Conservation (phyloP, 2,329 filamentous ascomycete species). For the Penicillium sclerotigenum region DNA sequence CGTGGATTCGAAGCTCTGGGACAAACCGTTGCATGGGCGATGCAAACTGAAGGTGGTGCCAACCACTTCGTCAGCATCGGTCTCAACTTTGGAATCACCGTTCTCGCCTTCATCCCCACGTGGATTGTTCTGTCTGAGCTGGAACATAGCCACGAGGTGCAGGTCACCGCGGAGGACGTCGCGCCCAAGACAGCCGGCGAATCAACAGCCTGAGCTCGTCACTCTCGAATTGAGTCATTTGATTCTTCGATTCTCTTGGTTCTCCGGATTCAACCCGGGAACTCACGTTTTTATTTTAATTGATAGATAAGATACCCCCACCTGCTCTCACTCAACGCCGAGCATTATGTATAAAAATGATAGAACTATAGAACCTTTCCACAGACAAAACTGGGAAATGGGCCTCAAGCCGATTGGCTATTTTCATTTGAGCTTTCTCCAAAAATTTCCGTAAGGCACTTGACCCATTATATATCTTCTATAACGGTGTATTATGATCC, state of each 20-base stretch:
- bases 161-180: constrained; percentile 18
- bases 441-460: not conserved
- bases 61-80: constrained; percentile 28
- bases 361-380: constrained; percentile 4
- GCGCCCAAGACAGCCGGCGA: not conserved
- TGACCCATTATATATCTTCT: too few species aligned
- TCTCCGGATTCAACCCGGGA: not conserved
- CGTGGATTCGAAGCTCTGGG: constrained; percentile 25
- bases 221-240: not conserved
- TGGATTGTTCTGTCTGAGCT: constrained; percentile 24
- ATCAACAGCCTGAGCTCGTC: not conserved
- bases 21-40: constrained; percentile 27
- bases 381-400: not conserved
- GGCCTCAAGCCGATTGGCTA: not conserved
- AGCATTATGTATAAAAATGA: constrained; percentile 4
- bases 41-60: constrained; percentile 22
- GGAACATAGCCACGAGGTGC: constrained; percentile 25
- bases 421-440: not conserved
- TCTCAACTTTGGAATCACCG: constrained; percentile 25
- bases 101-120: constrained; percentile 21
- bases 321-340: constrained; percentile 10
- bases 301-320: constrained; percentile 7
- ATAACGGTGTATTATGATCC: too few species aligned
- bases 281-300: constrained; percentile 2
- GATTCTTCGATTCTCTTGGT: constrained; percentile 2